phyloP scores from a whole-genome alignment of 2,329 filamentous ascomycete species.

The Ceratocystiopsis sp. region DNA sequence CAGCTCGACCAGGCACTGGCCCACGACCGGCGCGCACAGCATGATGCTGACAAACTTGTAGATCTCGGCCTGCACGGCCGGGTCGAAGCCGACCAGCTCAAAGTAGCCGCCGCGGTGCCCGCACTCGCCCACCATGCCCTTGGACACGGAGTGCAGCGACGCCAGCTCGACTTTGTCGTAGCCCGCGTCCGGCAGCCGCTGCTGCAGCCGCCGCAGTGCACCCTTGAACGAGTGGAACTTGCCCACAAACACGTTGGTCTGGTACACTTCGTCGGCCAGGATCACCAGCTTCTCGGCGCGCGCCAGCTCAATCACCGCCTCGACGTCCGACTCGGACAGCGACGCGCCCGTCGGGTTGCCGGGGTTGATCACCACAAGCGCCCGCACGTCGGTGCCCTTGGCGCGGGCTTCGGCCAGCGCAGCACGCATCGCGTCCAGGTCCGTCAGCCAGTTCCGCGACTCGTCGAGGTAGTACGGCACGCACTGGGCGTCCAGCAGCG shows the following conservation, averaged over 20 bases:
- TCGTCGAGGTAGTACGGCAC: conserved; percentile 95
- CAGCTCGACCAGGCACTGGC: conserved; percentile 89
- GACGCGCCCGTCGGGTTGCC: conserved; percentile 93
- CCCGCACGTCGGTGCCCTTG: conserved; percentile 71
- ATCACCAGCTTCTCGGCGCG: conserved; percentile 72
- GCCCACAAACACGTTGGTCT: conserved; percentile 93
- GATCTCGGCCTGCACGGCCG: conserved; percentile 74
- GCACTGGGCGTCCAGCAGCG: conserved; percentile 66
- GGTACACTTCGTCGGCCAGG: conserved; percentile 95
- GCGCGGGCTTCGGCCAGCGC: conserved; percentile 58
- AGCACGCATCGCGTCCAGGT: conserved; percentile 57
- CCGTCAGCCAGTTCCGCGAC: conserved; percentile 70
- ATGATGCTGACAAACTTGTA: conserved; percentile 99
- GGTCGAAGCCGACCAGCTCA: conserved; percentile 80
- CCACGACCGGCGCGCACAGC: conserved; percentile 86
- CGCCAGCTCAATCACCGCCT: conserved; percentile 72
- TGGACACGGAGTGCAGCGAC: conserved; percentile 83
- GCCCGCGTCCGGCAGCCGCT: conserved; percentile 46
- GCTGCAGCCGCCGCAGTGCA: conserved; percentile 64
- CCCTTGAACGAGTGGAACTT: conserved; percentile 94
- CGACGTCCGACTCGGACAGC: conserved; percentile 61
- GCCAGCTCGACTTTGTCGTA: conserved; percentile 80
- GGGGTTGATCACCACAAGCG: conserved; percentile 94
- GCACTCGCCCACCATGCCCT: conserved; percentile 98
- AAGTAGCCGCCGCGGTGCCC: conserved; percentile 97